Conservation (phyloP, 306 rosid species). For the Dalbergia cultrata region DNA sequence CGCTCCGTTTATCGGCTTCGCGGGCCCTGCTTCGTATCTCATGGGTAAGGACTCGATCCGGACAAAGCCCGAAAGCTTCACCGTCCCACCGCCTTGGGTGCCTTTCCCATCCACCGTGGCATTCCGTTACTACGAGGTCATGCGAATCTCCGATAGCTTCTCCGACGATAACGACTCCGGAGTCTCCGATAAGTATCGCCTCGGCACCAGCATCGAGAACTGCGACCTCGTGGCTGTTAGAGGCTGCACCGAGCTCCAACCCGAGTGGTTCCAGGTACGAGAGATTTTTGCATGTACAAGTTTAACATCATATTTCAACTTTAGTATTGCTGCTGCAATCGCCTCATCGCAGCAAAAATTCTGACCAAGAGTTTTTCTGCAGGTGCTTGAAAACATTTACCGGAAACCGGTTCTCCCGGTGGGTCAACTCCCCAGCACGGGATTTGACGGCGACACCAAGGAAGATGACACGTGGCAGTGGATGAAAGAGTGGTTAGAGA, state of each 20-base stretch:
- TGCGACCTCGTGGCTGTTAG: constrained; percentile 22
- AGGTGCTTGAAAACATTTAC: constrained; percentile 28
- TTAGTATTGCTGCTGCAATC: too few species aligned
- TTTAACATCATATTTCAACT: too few species aligned
- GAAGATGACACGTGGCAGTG: constrained; percentile 1
- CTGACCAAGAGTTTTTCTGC: too few species aligned
- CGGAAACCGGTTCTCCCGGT: constrained; percentile 40
- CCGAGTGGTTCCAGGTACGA: constrained; percentile 42
- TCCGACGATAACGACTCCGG: neutral
- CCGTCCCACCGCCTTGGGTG: constrained; percentile 48
- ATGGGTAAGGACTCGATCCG: neutral
- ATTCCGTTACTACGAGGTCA: constrained; percentile 43
- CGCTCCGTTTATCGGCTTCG: neutral
- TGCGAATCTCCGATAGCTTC: neutral
- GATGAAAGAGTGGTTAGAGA: constrained; percentile 56
- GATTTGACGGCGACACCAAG: too few species aligned
- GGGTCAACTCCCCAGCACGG: constrained; percentile 38
- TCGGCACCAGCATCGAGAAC: neutral
- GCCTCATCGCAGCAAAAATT: too few species aligned
- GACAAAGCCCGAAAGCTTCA: constrained; percentile 36
- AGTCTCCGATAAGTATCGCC: constrained; percentile 7
- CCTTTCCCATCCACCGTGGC: constrained; percentile 45
- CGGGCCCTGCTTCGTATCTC: neutral
- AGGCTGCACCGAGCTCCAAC: constrained; percentile 40
- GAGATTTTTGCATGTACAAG: too few species aligned